Evolutionary conservation across 768 basidiomycete species (phyloP), one percentile per base, ranked within the genome.

Genomic region (Boletus speciosus): DNA sequence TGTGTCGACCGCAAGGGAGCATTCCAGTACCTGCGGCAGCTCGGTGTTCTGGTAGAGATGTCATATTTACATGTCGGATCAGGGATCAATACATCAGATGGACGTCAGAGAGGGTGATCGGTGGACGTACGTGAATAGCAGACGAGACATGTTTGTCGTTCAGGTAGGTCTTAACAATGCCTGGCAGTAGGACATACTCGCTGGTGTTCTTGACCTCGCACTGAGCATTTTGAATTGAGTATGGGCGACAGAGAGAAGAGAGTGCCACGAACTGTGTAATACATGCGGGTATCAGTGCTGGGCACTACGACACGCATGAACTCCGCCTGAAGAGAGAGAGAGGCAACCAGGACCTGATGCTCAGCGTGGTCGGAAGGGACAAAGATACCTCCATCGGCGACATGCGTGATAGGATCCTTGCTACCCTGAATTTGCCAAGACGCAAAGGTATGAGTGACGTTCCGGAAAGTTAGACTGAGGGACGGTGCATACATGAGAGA

Each of bases 101-200:
- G 10, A 14, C 4, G 15, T 12, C 43, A 8, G 5, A 14, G 8
- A 27, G 23, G 27, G n/a, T 25, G 2, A 31, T n/a, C 6, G 4
- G 16, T n/a, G 15, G 31, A 67, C 62, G 35, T 49, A 59, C 64
- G 15, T 31, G 47, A 23, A 71, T 60, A 2, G 58, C 45, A 29
- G 66, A 65, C 25, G 71, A 69, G 39, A 71, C 61, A 9, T 63
- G 61, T 35, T 45, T 65, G 14, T 64, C 61, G 57, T 71, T 66
- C 49, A 70, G 39, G 54, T 63, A 68, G 4, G 61, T 44, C 32
- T 69, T 68, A 35, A 66, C 56, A 1, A 49, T 61, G n/a, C 71
- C 70, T 5, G 68, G 58, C 4, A 68, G 57, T 16, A 71, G 43
- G 14, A 66, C 42, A 9, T 70, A 60, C 15, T 57, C 52, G 36